A percentile compares a stretch with the other conserved stretches of the same genome.
Conservation (phyloP, 352 stramenopile genomes). For the Pilasporangium apinafurcum region DNA sequence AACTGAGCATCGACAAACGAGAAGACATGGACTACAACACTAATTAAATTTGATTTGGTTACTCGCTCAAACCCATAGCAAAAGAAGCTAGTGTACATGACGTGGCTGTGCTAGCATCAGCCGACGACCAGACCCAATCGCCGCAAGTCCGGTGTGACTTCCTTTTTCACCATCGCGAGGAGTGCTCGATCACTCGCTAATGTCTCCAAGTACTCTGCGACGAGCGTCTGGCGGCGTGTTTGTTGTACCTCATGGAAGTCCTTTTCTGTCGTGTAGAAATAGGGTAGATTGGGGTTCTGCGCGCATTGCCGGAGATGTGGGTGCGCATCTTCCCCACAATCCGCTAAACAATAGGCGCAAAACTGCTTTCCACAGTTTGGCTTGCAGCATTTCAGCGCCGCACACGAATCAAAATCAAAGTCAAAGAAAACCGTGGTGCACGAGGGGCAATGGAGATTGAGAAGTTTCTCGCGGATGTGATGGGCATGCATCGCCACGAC, state of each 20-base stretch:
- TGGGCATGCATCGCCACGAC: conserved; percentile 2
- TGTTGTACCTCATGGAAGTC: conserved; percentile 9
- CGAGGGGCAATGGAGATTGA: conserved; percentile 14
- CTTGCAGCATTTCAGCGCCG: conserved; percentile 14
- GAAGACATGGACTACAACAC: too few relatives aligned
- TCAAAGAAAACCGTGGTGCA: conserved; percentile 15
- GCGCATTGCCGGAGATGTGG: conserved; percentile 7
- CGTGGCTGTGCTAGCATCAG: too few relatives aligned
- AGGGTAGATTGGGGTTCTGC: conserved; percentile 16
- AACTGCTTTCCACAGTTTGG: conserved; percentile 7
- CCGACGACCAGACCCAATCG: too few relatives aligned
- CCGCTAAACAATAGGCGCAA: conserved; percentile 16
- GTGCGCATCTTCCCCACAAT: conserved; percentile 12
- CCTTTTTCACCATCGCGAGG: too few relatives aligned
- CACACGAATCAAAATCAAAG: conserved; percentile 21
- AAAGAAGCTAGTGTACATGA: too few relatives aligned
- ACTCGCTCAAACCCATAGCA: too few relatives aligned
- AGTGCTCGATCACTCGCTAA: too few relatives aligned
- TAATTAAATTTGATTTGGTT: too few relatives aligned
- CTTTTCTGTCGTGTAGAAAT: conserved; percentile 15
- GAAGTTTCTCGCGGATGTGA: conserved; percentile 11
- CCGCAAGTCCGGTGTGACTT: too few relatives aligned
- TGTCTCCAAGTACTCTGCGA: too few relatives aligned
- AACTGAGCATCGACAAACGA: too few relatives aligned
- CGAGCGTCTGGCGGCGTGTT: conserved; percentile 11